Conservation (phyloP, 129 eudicot species). For the Centella asiatica region DNA sequence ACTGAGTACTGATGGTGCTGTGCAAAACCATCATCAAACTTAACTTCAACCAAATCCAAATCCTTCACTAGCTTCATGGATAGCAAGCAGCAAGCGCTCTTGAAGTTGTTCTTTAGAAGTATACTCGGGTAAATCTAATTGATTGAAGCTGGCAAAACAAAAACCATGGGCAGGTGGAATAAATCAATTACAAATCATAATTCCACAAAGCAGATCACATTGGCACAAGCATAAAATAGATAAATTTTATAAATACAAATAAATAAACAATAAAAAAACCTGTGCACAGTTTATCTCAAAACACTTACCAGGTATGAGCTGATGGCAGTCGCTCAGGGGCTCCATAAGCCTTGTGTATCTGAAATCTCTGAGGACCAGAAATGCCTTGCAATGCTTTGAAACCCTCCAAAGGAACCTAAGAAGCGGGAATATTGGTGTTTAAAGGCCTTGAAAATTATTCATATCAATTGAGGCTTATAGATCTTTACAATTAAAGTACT, state of each 20-base stretch:
- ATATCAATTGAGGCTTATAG: too few species aligned
- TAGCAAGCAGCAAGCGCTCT: constrained; percentile 84
- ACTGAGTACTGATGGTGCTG: constrained; percentile 8
- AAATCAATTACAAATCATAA: too few species aligned
- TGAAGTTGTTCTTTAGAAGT: constrained; percentile 86
- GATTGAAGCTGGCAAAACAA: constrained; percentile 58
- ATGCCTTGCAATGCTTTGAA: constrained; percentile 95
- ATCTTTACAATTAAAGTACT: too few species aligned
- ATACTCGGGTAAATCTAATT: constrained; percentile 96
- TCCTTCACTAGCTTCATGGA: constrained; percentile 98
- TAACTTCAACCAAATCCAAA: constrained; percentile 79
- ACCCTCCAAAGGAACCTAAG: constrained; percentile 93
- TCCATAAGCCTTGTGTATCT: constrained; percentile 97
- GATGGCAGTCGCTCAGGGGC: constrained; percentile 97
- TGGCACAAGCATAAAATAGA: too few species aligned
- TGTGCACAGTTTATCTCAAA: neutral
- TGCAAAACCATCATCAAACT: neutral
- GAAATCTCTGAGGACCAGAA: constrained; percentile 96
- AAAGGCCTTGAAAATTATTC: neutral
- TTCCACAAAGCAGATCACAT: too few species aligned
- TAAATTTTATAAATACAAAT: too few species aligned
- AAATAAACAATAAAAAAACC: neutral
- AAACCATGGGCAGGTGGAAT: too few species aligned
- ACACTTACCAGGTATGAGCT: constrained; percentile 90
- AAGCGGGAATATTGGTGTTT: neutral